Base-by-base conservation (phyloP, 768 basidiomycete genomes). In the Pleurotus eryngii region DNA sequence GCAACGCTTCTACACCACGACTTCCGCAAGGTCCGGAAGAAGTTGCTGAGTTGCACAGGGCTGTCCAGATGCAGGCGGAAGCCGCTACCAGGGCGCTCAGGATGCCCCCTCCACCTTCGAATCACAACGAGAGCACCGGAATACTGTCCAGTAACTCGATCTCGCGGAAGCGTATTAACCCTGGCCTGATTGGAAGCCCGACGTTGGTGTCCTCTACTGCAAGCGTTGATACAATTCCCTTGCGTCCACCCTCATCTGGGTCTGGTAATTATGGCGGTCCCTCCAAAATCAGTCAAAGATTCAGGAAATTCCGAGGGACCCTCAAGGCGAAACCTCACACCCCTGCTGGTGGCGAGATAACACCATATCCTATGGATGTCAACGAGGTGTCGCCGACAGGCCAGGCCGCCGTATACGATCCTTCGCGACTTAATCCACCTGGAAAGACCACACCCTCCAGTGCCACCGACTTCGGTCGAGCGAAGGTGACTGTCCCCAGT, bases 301-400 rank as follows among this genome's bases (percentile, higher is more conserved):
- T 93, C 75, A 87, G 83, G 70, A 85, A 81, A 65, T 71, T 93
- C 48, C 78, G 86, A 53, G 81, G 89, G 50, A 87, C 87, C 0
- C 73, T 92, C 57, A 80, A 87, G 43, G 74, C 82, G 26, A 80
- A 78, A 57, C 67, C 74, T 39, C 62, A 73, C n/a, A 62, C 70
- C 15, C 64, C 74, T 11, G 75, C 72, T 24, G 73, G 69, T 18
- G 81, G 82, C 18, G 87, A 89, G 57, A 65, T 75, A 14, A 74
- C 76, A 7, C 70, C 81, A 6, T 73, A 70, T 58, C 72, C 80
- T 37, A 47, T 75, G 2, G 80, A 84, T 24, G 49, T 69, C 24
- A 76, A 74, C 49, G 72, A 79, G 17, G 70, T 70, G 40, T 69
- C 69, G 39, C 64, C 68, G 40, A 66, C 63, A 38, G 24, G 51